phyloP scores from a whole-genome alignment of 2,329 filamentous ascomycete species.

The Microdochium paspali region DNA sequence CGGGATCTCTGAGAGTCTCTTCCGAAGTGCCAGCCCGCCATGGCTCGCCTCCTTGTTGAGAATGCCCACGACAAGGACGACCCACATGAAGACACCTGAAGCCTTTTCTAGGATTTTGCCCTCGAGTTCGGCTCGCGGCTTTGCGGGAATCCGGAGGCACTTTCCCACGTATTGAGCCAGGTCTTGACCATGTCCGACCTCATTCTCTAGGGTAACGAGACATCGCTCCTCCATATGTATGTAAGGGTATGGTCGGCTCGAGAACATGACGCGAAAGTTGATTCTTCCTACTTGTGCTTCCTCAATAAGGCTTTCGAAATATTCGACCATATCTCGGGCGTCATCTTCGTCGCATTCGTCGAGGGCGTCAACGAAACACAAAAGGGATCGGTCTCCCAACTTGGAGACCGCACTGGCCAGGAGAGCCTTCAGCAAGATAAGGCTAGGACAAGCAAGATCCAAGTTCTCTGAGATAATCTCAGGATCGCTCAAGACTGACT shows the following conservation, averaged over 20 bases:
- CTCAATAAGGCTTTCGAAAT: slow-evolving; percentile 28
- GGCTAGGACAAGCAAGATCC: neutral
- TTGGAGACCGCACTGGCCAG: slow-evolving; percentile 9
- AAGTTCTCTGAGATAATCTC: neutral
- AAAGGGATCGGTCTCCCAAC: slow-evolving; percentile 3
- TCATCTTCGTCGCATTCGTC: slow-evolving; percentile 37
- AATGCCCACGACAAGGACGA: slow-evolving; percentile 29
- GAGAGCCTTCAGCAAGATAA: slow-evolving; percentile 12
- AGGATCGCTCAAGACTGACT: slow-evolving; percentile 15
- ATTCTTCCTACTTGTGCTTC: slow-evolving; percentile 6
- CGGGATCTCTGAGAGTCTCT: slow-evolving; percentile 26
- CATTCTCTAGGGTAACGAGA: neutral
- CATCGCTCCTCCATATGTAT: neutral
- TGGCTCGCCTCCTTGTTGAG: slow-evolving; percentile 29
- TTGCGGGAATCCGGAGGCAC: neutral
- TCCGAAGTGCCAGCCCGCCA: slow-evolving; percentile 15
- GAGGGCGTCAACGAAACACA: slow-evolving; percentile 24
- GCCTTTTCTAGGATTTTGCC: neutral
- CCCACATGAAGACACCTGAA: neutral
- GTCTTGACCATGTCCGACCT: neutral
- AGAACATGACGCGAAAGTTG: slow-evolving; percentile 27
- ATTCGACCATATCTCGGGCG: slow-evolving; percentile 29
- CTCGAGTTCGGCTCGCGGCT: too few relatives aligned
- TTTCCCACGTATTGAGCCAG: neutral
- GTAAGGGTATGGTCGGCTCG: slow-evolving; percentile 22